Evolutionary conservation across 306 rosid species (phyloP).

Genomic region (Hylodesmum podocarpum): DNA sequence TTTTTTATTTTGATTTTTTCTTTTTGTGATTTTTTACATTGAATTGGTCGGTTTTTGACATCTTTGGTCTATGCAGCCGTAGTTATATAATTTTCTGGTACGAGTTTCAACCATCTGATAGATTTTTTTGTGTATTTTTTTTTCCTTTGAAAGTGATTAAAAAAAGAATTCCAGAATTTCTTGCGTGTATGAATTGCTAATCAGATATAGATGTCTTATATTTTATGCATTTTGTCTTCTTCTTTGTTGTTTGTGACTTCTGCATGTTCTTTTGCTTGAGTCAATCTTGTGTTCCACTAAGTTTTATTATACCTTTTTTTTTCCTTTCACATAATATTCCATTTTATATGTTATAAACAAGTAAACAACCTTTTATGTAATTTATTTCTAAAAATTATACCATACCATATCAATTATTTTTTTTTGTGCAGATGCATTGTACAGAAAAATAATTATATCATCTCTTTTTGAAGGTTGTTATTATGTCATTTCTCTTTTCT

Average conservation of each 20-base stretch:
- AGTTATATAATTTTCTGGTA: slow-evolving; percentile 12
- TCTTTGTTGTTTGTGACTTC: slow-evolving; percentile 4
- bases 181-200: neutral
- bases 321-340: neutral
- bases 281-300: neutral
- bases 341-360: neutral
- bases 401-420: neutral
- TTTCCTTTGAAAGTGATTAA: neutral
- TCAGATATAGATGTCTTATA: neutral
- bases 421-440: slow-evolving; percentile 18
- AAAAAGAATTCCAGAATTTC: neutral
- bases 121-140: too few relatives aligned
- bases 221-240: slow-evolving; percentile 4
- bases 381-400: neutral
- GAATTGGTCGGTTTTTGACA: neutral
- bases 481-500: neutral
- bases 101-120: neutral
- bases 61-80: neutral
- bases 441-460: neutral
- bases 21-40: neutral
- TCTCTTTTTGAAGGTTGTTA: slow-evolving; percentile 8
- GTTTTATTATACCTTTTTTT: neutral
- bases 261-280: slow-evolving; percentile 19
- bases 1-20: neutral
- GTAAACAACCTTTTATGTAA: neutral